A percentile compares a stretch with the other conserved stretches of the same genome.
phyloP scores from a whole-genome alignment of 1,284 basidiomycete genomes.

The Cryptococcus neoformans region DNA sequence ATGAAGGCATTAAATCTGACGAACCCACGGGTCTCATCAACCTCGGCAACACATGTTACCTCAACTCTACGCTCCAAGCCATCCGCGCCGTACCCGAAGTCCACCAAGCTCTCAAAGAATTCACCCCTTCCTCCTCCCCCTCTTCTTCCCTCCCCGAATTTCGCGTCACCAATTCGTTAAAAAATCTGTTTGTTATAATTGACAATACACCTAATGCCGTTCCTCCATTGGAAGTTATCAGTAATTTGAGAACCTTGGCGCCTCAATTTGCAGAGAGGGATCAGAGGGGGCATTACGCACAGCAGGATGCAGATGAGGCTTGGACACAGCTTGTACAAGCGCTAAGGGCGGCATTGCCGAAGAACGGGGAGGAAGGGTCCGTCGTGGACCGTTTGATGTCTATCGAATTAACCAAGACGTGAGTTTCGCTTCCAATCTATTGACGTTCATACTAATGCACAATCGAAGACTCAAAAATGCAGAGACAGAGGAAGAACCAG shows the following conservation, averaged over 20 bases:
- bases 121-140: slow-evolving; percentile 4
- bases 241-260: slow-evolving; percentile 68
- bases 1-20: slow-evolving; percentile 45
- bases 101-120: slow-evolving; percentile 61
- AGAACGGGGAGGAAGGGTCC: slow-evolving; percentile 49
- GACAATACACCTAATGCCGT: slow-evolving; percentile 71
- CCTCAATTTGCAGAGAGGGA: slow-evolving; percentile 88
- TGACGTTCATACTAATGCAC: background rate
- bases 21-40: slow-evolving; percentile 38
- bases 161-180: slow-evolving; percentile 57
- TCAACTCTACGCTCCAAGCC: slow-evolving; percentile 93
- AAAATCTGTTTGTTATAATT: slow-evolving; percentile 72
- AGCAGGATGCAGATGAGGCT: slow-evolving; percentile 98
- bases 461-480: slow-evolving; percentile 63
- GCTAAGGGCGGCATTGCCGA: slow-evolving; percentile 61
- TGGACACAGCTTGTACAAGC: slow-evolving; percentile 81
- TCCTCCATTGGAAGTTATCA: slow-evolving; percentile 69
- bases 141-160: slow-evolving; percentile 44
- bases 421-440: slow-evolving; percentile 39
- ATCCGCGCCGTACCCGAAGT: slow-evolving; percentile 88
- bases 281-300: slow-evolving; percentile 64
- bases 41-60: slow-evolving; percentile 59
- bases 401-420: slow-evolving; percentile 79
- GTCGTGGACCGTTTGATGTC: slow-evolving; percentile 85
- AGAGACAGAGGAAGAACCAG: slow-evolving; percentile 76